A percentile compares a stretch with the other conserved stretches of the same genome.
Evolutionary conservation across 2,329 filamentous ascomycete species (phyloP).

Genomic region (Curvularia eragrostidis): DNA sequence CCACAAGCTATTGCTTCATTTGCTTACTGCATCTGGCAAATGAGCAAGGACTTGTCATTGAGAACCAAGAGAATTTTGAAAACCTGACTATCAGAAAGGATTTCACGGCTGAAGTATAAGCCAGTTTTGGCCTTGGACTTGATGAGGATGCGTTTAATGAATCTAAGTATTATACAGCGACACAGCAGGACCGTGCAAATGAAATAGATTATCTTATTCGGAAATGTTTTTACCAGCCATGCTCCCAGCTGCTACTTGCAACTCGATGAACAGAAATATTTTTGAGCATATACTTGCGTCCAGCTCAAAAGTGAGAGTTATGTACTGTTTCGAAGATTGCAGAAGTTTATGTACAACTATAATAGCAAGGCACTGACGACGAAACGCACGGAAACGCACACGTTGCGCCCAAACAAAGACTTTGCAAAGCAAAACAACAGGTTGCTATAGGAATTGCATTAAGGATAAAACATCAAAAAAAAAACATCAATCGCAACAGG

Average conservation of each 20-base stretch:
- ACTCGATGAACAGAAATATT: not conserved
- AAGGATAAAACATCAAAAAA: not conserved
- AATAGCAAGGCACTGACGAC: too few species aligned
- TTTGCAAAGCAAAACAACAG: not conserved
- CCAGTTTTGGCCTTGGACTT: slow-evolving; percentile 17
- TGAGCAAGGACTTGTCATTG: slow-evolving; percentile 84
- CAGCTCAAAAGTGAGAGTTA: too few species aligned
- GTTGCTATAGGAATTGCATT: not conserved
- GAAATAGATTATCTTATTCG: too few species aligned
- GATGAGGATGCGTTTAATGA: slow-evolving; percentile 8
- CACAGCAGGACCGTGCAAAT: too few species aligned
- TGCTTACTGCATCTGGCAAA: slow-evolving; percentile 89
- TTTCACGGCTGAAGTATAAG: slow-evolving; percentile 51
- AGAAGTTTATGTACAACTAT: not conserved
- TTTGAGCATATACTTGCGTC: not conserved
- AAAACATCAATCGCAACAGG: slow-evolving; percentile 1
- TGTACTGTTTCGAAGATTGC: too few species aligned
- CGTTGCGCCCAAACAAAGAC: not conserved
- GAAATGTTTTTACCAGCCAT: too few species aligned
- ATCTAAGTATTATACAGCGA: not conserved
- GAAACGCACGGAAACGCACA: too few species aligned
- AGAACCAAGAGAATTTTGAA: slow-evolving; percentile 62
- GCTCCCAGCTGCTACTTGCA: not conserved
- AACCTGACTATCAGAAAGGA: slow-evolving; percentile 59
- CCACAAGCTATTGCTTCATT: slow-evolving; percentile 92